Evolutionary conservation across 176 grass and related monocot species (phyloP).

Genomic region (Canna indica): DNA sequence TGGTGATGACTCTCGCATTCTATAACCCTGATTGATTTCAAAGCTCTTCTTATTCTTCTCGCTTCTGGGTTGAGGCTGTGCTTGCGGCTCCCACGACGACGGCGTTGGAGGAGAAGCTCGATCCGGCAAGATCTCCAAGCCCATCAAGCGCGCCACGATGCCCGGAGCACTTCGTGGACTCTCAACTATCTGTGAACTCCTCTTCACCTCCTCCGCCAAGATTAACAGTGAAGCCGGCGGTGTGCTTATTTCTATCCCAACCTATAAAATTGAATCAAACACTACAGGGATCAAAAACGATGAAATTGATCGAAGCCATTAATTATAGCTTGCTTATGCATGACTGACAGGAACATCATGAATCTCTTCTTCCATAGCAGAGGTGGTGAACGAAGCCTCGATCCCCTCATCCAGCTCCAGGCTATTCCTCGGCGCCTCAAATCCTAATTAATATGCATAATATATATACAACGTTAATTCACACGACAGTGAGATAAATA

Average conservation of each 20-base stretch:
- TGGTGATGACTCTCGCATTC: constrained; percentile 12
- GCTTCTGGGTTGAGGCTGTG: not conserved
- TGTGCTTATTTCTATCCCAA: not conserved
- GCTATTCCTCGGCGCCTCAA: constrained; percentile 85
- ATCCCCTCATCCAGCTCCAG: constrained; percentile 40
- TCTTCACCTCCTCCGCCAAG: not conserved
- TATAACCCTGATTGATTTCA: constrained; percentile 24
- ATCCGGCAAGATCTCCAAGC: not conserved
- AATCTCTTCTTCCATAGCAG: constrained; percentile 21
- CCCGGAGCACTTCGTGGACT: not conserved
- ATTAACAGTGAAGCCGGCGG: not conserved
- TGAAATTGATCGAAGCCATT: not conserved
- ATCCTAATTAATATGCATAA: not conserved
- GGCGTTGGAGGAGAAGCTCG: not conserved
- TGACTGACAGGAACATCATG: constrained; percentile 30
- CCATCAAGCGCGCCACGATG: constrained; percentile 6
- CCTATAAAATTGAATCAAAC: not conserved
- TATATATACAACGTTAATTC: not conserved
- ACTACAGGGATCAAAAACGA: too few relatives aligned
- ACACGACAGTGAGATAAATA: too few relatives aligned
- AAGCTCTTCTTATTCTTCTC: not conserved
- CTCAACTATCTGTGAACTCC: not conserved
- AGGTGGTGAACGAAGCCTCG: not conserved
- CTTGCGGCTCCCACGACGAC: not conserved
- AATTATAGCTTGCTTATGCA: not conserved